These are phyloP conservation scores for Podospora anserina DNA, from an alignment of 495 filamentous ascomycete species.

Conservation along the genomic window DNA sequence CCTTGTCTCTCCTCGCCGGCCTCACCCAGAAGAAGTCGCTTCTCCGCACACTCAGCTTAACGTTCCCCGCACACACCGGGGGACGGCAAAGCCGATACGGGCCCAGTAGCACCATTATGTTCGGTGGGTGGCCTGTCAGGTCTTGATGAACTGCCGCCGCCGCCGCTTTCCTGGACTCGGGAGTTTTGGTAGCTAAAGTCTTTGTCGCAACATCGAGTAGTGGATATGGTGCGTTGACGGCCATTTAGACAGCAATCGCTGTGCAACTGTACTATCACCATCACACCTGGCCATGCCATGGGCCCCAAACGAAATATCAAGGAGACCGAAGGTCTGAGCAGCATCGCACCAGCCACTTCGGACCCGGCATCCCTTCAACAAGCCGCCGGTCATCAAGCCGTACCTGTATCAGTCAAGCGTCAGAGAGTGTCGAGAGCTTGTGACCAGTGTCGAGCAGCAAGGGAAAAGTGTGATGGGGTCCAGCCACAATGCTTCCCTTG, in stretches of 20 bases:
- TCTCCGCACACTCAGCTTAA: constrained; percentile 8
- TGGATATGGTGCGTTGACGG: constrained; percentile 13
- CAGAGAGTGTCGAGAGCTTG: constrained; percentile 67
- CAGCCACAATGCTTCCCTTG: constrained; percentile 64
- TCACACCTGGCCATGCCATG: neutral
- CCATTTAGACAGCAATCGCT: neutral
- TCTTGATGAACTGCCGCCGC: too few relatives aligned
- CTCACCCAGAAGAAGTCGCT: neutral
- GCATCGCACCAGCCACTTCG: neutral
- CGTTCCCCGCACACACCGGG: constrained; percentile 8
- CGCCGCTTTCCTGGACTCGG: neutral
- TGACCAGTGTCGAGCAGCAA: constrained; percentile 62
- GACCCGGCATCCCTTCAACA: constrained; percentile 6
- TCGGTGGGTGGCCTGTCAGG: too few relatives aligned
- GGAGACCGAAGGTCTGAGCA: constrained; percentile 14
- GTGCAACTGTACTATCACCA: neutral
- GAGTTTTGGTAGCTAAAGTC: neutral
- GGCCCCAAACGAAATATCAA: constrained; percentile 24
- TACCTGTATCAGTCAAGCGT: constrained; percentile 35
- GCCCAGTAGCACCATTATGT: neutral
- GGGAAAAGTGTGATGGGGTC: constrained; percentile 65
- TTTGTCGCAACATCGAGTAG: constrained; percentile 4
- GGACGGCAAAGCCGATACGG: neutral
- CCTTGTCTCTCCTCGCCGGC: neutral
- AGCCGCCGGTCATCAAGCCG: constrained; percentile 5